Base-by-base conservation (phyloP, 176 grass and related monocot genomes). In the Oropetium thomaeum region DNA sequence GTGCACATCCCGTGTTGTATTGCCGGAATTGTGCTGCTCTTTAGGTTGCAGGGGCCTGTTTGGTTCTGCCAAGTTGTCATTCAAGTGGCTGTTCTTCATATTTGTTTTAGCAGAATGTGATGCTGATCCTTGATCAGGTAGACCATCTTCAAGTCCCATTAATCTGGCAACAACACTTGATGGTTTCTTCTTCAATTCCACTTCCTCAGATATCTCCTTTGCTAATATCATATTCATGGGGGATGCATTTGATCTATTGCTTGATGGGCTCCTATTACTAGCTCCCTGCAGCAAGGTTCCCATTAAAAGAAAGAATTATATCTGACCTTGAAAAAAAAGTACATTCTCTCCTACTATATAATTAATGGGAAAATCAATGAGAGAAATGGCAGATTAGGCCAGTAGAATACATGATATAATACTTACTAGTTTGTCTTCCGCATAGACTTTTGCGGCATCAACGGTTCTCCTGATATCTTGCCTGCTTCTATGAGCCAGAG, bases 81-180 rank as follows among this genome's bases (percentile, higher is more conserved):
- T 77, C 68, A 79, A 82, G 45, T 85, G 78, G 34, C 65, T 74
- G 83, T 49, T 82, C 40, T 53, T 73, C 74, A 79, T 19, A 44
- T 74, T 79, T 76, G 67, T 87, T 55, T 80, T 87, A 68, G 77
- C 35, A 58, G 55, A 69, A 73, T 80, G 58, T 31, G 81, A 58
- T 81, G 75, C 62, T 62, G 79, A 42, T 67, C 65, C 84, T 62
- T 78, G 84, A 64, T 32, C 58, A 81, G 91, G 71, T 66, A 89
- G 68, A 80, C 84, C 83, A 71, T 92, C 91, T 82, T 95, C 91
- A 88, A 99, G 87, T 38, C 96, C 96, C 96, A 99, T 99, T 69
- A 99, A 81, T 89, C 83, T 91, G 27, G 91, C 96, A 76, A 99
- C 73, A 15, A 99, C 73, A 84, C 86, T 90, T 30, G 75, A 54